phyloP scores from a whole-genome alignment of 306 rosid species.

The Comarum palustre region DNA sequence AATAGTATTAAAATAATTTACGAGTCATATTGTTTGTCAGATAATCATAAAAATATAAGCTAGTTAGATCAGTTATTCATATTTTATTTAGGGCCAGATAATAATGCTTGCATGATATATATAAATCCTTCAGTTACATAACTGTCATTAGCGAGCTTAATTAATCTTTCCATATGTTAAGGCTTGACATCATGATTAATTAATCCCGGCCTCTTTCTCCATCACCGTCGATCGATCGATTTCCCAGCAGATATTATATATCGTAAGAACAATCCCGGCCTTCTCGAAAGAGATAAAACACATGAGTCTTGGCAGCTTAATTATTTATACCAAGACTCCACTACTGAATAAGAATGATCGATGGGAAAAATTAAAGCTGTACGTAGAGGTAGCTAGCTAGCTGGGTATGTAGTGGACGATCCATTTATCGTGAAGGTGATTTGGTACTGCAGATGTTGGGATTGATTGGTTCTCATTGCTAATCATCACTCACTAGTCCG shows the following conservation, averaged over 20 bases:
- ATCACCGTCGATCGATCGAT: not conserved
- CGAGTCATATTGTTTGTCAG: too few relatives aligned
- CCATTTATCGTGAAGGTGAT: constrained; percentile 35
- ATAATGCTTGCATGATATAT: not conserved
- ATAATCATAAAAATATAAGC: not conserved
- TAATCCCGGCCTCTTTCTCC: not conserved
- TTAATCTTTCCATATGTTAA: not conserved
- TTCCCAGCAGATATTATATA: not conserved
- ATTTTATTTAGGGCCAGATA: not conserved
- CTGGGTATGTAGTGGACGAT: constrained; percentile 20
- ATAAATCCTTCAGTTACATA: too few relatives aligned
- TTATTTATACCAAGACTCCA: constrained; percentile 18
- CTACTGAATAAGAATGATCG: not conserved
- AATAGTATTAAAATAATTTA: too few relatives aligned
- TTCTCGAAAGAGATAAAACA: too few relatives aligned
- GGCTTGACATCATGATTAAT: not conserved
- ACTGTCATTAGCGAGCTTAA: not conserved
- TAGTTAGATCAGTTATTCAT: not conserved
- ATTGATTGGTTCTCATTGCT: not conserved
- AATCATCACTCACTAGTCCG: constrained; percentile 16
- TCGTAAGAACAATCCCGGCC: not conserved
- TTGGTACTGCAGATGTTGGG: constrained; percentile 18
- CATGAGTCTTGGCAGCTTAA: too few relatives aligned
- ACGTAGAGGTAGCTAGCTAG: too few relatives aligned
- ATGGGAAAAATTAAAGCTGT: too few relatives aligned